Evolutionary conservation across 352 stramenopile species (phyloP), one percentile per base, ranked within the genome.

Genomic region (Globisporangium perplexum): DNA sequence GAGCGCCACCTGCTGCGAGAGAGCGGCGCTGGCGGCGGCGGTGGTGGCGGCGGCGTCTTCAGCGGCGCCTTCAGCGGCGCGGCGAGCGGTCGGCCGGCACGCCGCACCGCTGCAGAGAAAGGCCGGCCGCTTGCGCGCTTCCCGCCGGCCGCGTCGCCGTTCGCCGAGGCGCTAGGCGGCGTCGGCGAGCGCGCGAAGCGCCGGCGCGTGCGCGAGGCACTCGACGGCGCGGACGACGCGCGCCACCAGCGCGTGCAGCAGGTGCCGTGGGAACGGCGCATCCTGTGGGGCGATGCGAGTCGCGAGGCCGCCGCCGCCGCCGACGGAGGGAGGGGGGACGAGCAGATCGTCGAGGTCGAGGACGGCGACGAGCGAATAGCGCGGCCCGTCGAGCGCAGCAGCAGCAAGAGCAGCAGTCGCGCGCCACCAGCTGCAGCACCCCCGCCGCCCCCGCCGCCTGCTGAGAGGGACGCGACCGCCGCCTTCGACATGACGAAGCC

Each of bases 401-500:
- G 18, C 24, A 11, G 36, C 14, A 47, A 4, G 7, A 28, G 7
- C 24, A 49, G 24, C 24, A 35, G 6, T n/a, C n/a, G n/a, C n/a
- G n/a, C n/a, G n/a, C n/a, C 10, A 23, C 4, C 2, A 46, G 18
- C 18, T 28, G 41, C n/a, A 46, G 41, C 4, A 18, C n/a, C n/a
- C n/a, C n/a, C n/a, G n/a, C n/a, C n/a, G 18, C 18, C 23, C n/a
- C 5, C 41, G 18, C 41, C 6, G 18, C 15, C 18, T 26, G 4
- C 1, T 38, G 48, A 8, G 4, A 4, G 24, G 20, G 26, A 5
- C 26, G 26, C 26, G 26, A 5, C 2, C 26, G 15, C 46, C 55
- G 0, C 11, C 12, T 93, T 93, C 60, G 78, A 93, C 60, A 88
- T 90, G 67, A 84, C 64, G 0, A 88, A 83, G 48, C 77, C 83